Percentiles rank a stretch among this genome's conserved stretches.
phyloP scores from a whole-genome alignment of 495 filamentous ascomycete genomes.

The Massariosphaeria phaeospora region DNA sequence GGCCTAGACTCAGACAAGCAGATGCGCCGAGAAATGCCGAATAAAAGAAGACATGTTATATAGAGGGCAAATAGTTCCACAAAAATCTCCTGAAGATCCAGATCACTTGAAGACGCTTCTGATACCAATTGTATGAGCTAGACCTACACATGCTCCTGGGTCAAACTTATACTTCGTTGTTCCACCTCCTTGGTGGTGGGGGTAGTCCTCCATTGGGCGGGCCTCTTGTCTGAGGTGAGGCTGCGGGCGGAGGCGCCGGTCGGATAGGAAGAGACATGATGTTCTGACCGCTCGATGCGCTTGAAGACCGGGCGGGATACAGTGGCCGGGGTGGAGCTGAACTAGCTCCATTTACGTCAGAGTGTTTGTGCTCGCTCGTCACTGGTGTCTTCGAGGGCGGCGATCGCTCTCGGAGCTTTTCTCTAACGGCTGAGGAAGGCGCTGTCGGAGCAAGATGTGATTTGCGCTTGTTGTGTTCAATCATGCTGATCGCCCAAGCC shows the following conservation, averaged over 20 bases:
- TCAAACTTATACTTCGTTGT: constrained; percentile 21
- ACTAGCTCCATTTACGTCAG: constrained; percentile 14
- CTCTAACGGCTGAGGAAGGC: constrained; percentile 21
- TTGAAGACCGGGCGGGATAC: constrained; percentile 30
- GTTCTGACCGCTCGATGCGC: constrained; percentile 29
- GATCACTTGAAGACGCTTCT: too few relatives aligned
- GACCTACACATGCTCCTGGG: too few relatives aligned
- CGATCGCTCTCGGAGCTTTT: constrained; percentile 26
- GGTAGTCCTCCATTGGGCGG: constrained; percentile 25
- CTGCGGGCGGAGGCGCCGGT: constrained; percentile 26
- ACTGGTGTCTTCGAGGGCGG: constrained; percentile 20
- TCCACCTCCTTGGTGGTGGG: constrained; percentile 24
- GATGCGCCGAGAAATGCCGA: constrained; percentile 2
- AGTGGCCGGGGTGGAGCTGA: constrained; percentile 22
- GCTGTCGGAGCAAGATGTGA: constrained; percentile 59
- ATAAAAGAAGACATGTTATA: too few relatives aligned
- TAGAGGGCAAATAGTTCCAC: too few relatives aligned
- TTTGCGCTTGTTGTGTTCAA: constrained; percentile 86
- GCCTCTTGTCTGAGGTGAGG: constrained; percentile 2
- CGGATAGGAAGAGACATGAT: constrained; percentile 31
- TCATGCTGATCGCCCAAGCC: constrained; percentile 85
- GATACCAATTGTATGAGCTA: too few relatives aligned
- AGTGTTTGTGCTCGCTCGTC: neutral
- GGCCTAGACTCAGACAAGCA: constrained; percentile 1
- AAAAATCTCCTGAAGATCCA: too few relatives aligned